Conservation (phyloP, 768 basidiomycete genomes). For the Termitomyces sp. region DNA sequence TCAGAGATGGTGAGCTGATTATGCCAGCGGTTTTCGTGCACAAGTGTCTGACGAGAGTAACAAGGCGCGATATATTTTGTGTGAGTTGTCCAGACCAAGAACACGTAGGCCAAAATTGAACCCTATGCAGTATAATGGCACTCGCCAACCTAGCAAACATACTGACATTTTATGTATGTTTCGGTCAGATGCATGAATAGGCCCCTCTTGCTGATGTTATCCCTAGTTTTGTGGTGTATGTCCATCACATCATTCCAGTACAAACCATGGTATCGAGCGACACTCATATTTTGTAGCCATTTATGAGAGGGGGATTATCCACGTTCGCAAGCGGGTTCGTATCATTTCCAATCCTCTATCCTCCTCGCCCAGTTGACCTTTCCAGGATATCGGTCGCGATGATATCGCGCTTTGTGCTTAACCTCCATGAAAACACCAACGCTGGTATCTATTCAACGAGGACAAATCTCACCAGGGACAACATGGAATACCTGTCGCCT, state of each 20-base stretch:
- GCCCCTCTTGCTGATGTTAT: conserved; percentile 1
- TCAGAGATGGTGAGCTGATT: conserved; percentile 42
- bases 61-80: conserved; percentile 54
- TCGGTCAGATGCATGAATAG: background rate
- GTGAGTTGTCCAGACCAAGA: conserved; percentile 26
- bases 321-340: conserved; percentile 47
- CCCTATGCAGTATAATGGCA: conserved; percentile 40
- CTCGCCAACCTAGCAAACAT: background rate
- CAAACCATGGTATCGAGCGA: background rate
- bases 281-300: conserved; percentile 26
- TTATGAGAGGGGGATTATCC: conserved; percentile 42
- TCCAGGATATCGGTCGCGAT: conserved; percentile 44
- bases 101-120: background rate
- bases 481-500: conserved; percentile 12
- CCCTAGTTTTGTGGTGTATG: conserved; percentile 25
- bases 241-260: background rate
- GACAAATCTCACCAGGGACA: conserved; percentile 13
- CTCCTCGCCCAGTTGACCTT: background rate
- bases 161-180: conserved; percentile 25
- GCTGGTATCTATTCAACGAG: conserved; percentile 25
- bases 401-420: conserved; percentile 55
- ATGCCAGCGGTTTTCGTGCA: background rate
- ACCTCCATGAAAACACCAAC: conserved; percentile 41
- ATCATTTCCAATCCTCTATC: background rate
- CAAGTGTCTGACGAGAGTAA: background rate